Evolutionary conservation across 257 asterid species (phyloP), one percentile per base, ranked within the genome.

Genomic region (Rhazya stricta): DNA sequence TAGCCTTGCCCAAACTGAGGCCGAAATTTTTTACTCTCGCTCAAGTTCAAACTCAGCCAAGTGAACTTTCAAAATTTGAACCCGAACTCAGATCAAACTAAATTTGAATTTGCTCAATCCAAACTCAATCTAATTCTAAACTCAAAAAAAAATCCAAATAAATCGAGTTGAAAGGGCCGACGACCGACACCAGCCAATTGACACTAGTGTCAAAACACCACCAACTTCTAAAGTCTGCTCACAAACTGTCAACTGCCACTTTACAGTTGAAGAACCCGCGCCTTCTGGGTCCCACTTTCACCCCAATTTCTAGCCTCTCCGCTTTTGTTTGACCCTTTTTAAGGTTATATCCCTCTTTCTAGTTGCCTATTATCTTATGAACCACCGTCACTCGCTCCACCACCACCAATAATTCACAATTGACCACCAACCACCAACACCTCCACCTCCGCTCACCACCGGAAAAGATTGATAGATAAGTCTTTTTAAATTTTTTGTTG

Each of bases 341-440:
- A 13, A 32, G 36, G 18, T 65, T n/a, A 16, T 23, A 15, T 18
- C 27, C 46, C 30, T 23, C 50, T 1, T 36, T 23, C 30, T 8
- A 21, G 23, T 66, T 23, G 18, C 23, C 50, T n/a, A n/a, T 57
- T 37, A 5, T 66, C 71, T 37, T 36, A 18, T 9, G 19, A 36
- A 30, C 70, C 71, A 36, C 8, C 8, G 10, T 62, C 69, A 19
- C 25, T 27, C 68, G 21, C 8, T 46, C 2, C 29, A 18, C 16
- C 46, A 63, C 50, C 50, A 9, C 71, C 10, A 36, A 65, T 60
- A 60, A 60, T 60, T 60, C 30, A 37, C 30, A 69, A 69, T 69
- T 48, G 56, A 43, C 56, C 41, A 15, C 42, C 60, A n/a, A n/a
- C 60, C 27, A 69, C 57, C 36, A 27, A 60, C 74, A 18, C 60